Evolutionary conservation across 2,329 filamentous ascomycete genomes (phyloP), one percentile per base, ranked within the genome.

Genomic region (Aspergillus sp.): DNA sequence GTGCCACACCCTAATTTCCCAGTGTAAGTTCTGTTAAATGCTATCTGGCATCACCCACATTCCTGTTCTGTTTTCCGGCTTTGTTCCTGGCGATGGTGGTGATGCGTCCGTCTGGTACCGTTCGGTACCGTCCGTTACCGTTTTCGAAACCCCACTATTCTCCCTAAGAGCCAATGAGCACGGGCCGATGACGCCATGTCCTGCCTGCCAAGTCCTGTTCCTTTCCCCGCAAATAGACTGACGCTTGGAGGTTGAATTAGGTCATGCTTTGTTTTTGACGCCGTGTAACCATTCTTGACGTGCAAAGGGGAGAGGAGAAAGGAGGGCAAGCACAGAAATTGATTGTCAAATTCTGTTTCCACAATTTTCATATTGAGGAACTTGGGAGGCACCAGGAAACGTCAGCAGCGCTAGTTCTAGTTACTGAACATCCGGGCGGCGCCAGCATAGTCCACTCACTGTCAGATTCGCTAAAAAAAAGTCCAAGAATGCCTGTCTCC

Each of bases 131-230:
- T 59, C 55, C 56, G 40, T 46, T 57, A 60, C 55, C 52, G 46
- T 50, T 52, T 52, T 37, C 43, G 11, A 45, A 43, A 23, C 23
- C 56, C 56, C 48, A 33, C 46, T 46, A 40, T 33, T 35, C 37
- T 24, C 53, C 27, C 14, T 40, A 47, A n/a, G 50, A 43, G 14
- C 41, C 44, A 53, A 53, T 56, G 46, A 41, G n/a, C 37, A 51
- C 48, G 44, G 33, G 17, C 43, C 49, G 9, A 64, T 65, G 63
- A 65, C 63, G 63, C 63, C 62, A 65, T 65, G 27, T 31, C 11
- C n/a, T 19, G 6, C 27, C 14, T 35, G 19, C 40, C 51, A 46
- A 46, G 31, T 19, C 14, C 45, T 48, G 44, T 45, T 49, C 45
- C 27, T 45, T 56, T 44, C 49, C 49, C 49, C 49, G 49, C 49